Evolutionary conservation across 2,329 filamentous ascomycete species (phyloP).

Genomic region (Clarireedia homoeocarpa): DNA sequence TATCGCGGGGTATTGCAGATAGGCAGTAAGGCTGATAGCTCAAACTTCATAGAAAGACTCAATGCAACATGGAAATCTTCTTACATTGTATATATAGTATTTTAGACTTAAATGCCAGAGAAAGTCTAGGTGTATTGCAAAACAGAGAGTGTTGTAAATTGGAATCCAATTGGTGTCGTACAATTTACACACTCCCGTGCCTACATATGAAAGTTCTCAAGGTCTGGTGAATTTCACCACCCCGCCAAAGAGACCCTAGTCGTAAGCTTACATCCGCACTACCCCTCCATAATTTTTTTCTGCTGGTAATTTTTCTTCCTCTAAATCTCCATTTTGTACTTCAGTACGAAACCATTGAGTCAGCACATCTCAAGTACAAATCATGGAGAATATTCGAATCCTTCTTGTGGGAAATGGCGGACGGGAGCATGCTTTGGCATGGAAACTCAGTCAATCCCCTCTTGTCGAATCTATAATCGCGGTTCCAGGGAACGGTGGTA

Average conservation of each 20-base stretch:
- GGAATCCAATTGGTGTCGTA: no score
- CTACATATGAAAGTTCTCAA: background rate
- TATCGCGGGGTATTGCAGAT: conserved; percentile 1
- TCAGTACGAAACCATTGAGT: background rate
- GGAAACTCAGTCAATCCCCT: conserved; percentile 82
- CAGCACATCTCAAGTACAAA: background rate
- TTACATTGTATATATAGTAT: no score
- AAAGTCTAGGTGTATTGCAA: no score
- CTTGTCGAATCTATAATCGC: conserved; percentile 67
- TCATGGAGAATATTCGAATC: conserved; percentile 41
- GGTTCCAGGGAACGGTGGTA: conserved; percentile 81
- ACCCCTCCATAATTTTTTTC: background rate
- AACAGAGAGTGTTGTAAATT: no score
- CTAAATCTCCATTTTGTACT: background rate
- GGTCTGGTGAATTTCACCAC: background rate
- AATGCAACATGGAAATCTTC: no score
- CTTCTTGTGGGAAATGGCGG: conserved; percentile 91
- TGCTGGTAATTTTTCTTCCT: background rate
- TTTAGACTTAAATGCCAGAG: no score
- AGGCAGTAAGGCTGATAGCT: background rate
- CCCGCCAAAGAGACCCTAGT: background rate
- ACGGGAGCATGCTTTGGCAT: conserved; percentile 88
- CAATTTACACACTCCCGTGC: no score
- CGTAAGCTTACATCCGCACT: background rate
- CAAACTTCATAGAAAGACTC: background rate